Conservation (phyloP, 2,329 filamentous ascomycete species). For the Scopulariopsis brevicaulis region DNA sequence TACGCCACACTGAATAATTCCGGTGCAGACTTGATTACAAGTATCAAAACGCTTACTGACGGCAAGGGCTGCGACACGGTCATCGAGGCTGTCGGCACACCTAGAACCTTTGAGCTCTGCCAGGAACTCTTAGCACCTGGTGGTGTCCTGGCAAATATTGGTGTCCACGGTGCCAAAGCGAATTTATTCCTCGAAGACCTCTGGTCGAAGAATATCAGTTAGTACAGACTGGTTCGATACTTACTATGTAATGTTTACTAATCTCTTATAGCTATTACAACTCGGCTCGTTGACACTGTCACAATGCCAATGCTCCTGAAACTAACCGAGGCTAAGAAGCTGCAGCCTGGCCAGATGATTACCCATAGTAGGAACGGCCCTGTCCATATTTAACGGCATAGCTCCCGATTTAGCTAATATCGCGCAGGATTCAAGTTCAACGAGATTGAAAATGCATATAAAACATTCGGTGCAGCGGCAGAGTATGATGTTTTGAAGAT, state of each 20-base stretch:
- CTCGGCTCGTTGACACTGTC: slow-evolving; percentile 31
- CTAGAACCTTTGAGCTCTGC: slow-evolving; percentile 38
- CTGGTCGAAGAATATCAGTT: slow-evolving; percentile 42
- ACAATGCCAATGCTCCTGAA: slow-evolving; percentile 37
- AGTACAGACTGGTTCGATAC: slow-evolving; percentile 10
- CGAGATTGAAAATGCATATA: slow-evolving; percentile 30
- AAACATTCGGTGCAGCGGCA: slow-evolving; percentile 27
- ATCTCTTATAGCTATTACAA: slow-evolving; percentile 26
- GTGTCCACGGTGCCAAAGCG: slow-evolving; percentile 43
- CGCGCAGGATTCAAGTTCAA: slow-evolving; percentile 24
- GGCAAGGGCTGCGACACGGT: slow-evolving; percentile 43
- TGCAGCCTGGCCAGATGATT: slow-evolving; percentile 29
- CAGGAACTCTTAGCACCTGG: slow-evolving; percentile 41
- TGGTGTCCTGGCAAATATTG: slow-evolving; percentile 43
- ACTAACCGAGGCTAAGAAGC: slow-evolving; percentile 25
- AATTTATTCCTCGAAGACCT: slow-evolving; percentile 39
- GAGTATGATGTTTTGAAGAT: slow-evolving; percentile 31
- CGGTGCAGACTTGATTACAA: slow-evolving; percentile 20
- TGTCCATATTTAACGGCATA: not conserved
- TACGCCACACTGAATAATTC: slow-evolving; percentile 27
- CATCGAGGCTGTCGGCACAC: slow-evolving; percentile 45
- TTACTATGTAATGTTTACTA: not conserved
- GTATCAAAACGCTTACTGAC: slow-evolving; percentile 31
- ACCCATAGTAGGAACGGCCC: slow-evolving; percentile 26
- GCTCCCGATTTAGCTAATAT: not conserved